Percentiles rank a stretch among this genome's conserved stretches.
phyloP scores from a whole-genome alignment of 148 eudicot genomes.

The Camellia granthamiana region DNA sequence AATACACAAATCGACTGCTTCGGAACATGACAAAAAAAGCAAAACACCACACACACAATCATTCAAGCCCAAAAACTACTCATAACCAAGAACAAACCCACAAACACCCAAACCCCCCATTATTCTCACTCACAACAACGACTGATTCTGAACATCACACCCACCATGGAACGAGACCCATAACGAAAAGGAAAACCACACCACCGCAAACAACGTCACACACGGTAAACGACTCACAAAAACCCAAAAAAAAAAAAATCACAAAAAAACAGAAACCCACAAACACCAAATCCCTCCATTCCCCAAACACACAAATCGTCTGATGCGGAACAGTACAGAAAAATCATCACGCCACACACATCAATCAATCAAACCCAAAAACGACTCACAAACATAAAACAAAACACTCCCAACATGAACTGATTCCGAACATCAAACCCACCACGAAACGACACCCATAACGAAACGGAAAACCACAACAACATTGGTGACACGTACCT shows the following conservation, averaged over 20 bases:
- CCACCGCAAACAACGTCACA: not conserved
- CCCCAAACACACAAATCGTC: not conserved
- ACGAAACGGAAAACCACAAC: not conserved
- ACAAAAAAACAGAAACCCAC: not conserved
- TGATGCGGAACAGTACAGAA: not conserved
- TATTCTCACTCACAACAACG: not conserved
- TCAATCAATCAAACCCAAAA: not conserved
- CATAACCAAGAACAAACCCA: not conserved
- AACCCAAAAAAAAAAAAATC: too few relatives aligned
- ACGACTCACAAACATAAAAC: not conserved
- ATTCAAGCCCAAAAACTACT: too few relatives aligned
- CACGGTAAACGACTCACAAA: not conserved
- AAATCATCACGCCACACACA: not conserved
- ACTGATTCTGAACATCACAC: not conserved
- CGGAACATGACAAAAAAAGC: too few relatives aligned
- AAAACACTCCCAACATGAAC: not conserved
- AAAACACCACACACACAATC: too few relatives aligned
- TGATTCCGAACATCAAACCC: not conserved
- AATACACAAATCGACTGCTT: too few relatives aligned
- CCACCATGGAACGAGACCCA: not conserved
- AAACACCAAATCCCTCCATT: too few relatives aligned
- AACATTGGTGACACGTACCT: not conserved
- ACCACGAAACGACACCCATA: not conserved
- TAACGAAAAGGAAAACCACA: not conserved
- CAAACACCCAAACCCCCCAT: not conserved